Evolutionary conservation across 441 rosid species (phyloP).

Genomic region (Populus tomentosa): DNA sequence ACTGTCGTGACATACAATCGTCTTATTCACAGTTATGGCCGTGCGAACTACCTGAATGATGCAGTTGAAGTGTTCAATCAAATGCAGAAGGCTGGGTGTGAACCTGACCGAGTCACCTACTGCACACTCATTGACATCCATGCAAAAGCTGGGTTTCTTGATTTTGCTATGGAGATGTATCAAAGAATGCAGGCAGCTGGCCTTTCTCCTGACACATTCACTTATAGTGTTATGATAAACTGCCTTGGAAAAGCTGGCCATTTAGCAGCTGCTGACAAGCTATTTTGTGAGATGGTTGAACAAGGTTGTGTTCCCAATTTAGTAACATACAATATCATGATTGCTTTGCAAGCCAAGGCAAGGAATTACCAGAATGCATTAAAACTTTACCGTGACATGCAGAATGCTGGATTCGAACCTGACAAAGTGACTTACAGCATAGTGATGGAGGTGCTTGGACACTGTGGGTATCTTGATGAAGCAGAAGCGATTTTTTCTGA

Average conservation of each 20-base stretch:
- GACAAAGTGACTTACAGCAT: conserved; percentile 90
- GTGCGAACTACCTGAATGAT: conserved; percentile 76
- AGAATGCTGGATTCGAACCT: conserved; percentile 72
- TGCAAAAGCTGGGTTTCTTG: conserved; percentile 93
- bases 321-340: conserved; percentile 81
- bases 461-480: conserved; percentile 80
- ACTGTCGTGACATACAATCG: conserved; percentile 86
- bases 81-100: conserved; percentile 71
- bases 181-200: conserved; percentile 73
- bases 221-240: conserved; percentile 87
- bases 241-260: conserved; percentile 96
- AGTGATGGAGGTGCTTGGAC: conserved; percentile 95
- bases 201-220: conserved; percentile 85
- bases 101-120: conserved; percentile 86
- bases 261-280: conserved; percentile 66
- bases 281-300: conserved; percentile 78
- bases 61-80: conserved; percentile 66
- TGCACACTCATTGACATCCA: conserved; percentile 88
- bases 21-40: conserved; percentile 85
- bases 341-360: conserved; percentile 89
- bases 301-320: conserved; percentile 83
- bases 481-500: conserved; percentile 70
- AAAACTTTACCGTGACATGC: conserved; percentile 75
- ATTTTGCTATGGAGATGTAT: conserved; percentile 82
- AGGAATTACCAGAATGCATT: conserved; percentile 73